Base-by-base conservation (phyloP, 1,284 basidiomycete species). In the Ganoderma meredithae region DNA sequence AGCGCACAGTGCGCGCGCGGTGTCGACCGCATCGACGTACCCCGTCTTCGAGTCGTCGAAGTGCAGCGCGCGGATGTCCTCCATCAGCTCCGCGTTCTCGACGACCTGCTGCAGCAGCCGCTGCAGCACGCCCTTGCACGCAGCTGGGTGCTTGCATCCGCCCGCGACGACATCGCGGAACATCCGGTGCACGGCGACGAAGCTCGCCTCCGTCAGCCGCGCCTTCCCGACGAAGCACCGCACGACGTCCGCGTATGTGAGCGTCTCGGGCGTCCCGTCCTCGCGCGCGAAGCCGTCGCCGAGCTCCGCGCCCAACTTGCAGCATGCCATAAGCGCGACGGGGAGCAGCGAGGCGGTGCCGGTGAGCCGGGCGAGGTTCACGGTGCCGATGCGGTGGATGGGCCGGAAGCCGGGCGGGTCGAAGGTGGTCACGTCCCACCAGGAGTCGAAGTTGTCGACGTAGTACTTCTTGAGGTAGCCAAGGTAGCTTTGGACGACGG, bases 261-360 rank as follows among this genome's bases (percentile, higher is more conserved):
- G 58, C 41, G n/a, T 60, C 62, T 69, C 68, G 5, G 10, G 56
- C 58, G 64, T 63, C 25, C 68, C 68, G 62, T 69, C 68, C 61
- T 69, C 61, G 56, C 68, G 68, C 27, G 40, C 6, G 64, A 65
- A 69, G 39, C 69, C 65, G 22, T 64, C 19, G 60, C 53, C 49
- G 25, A 65, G 44, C 33, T 66, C 65, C 0, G 47, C 5, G 25
- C 59, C 66, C 41, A 71, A 64, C 59, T 58, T 59, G 52, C 66
- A 65, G 64, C 69, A 71, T 17, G 52, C 60, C 64, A 68, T 63
- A 49, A 71, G 69, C 59, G 69, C 69, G 41, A 62, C 58, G 64
- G 66, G 69, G 52, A 68, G 64, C 33, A 71, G 47, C 22, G 49
- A 25, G 62, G 63, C 60, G 17, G 64, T 53, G 12, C 62, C 61